Conservation (phyloP, 768 basidiomycete species). For the Boletus rubropictus region DNA sequence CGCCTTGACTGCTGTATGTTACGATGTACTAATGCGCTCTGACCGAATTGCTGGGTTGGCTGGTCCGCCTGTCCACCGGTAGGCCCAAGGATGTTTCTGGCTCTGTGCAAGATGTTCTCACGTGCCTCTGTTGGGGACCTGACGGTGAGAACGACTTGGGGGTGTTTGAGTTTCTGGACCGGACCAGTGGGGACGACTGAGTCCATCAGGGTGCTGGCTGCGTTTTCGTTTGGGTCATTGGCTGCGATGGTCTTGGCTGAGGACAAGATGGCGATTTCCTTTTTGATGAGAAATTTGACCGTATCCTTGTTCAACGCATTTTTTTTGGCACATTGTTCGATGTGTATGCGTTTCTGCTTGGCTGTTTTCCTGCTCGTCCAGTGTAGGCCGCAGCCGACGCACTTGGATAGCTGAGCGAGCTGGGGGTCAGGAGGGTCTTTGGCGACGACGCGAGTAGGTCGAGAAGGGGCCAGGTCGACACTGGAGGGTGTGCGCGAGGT, state of each 20-base stretch:
- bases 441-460: constrained; percentile 1
- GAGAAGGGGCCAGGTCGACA: background rate
- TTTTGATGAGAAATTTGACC: constrained; percentile 44
- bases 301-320: constrained; percentile 49
- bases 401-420: constrained; percentile 45
- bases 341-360: constrained; percentile 59
- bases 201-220: constrained; percentile 43
- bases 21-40: constrained; percentile 25
- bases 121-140: constrained; percentile 45
- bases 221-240: background rate
- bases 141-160: constrained; percentile 38
- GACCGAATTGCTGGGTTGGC: constrained; percentile 32
- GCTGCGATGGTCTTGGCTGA: background rate
- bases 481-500: background rate
- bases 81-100: constrained; percentile 31
- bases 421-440: constrained; percentile 29
- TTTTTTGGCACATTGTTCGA: constrained; percentile 65
- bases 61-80: constrained; percentile 4
- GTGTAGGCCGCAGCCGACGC: constrained; percentile 54
- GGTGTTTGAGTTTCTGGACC: constrained; percentile 42
- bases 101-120: constrained; percentile 35
- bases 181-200: constrained; percentile 43
- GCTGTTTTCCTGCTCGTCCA: constrained; percentile 71
- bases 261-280: constrained; percentile 35
- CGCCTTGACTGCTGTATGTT: background rate